A percentile compares a stretch with the other conserved stretches of the same genome.
These are phyloP conservation scores for Thermothelomyces thermophilus DNA, from an alignment of 2,329 filamentous ascomycete genomes.

Conservation along the genomic window DNA sequence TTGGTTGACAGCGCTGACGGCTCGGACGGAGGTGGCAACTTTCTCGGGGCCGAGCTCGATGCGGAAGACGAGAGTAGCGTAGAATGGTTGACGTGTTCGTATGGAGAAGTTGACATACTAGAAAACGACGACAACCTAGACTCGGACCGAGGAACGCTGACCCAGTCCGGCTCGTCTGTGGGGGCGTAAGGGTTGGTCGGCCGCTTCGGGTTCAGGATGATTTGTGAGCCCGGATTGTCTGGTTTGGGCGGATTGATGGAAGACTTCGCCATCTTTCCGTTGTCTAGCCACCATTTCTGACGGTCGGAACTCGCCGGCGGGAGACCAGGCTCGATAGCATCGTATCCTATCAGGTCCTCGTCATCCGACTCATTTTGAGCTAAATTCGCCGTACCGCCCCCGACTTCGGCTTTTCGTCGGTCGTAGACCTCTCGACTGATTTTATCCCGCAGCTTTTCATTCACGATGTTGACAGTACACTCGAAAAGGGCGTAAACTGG, in stretches of 20 bases:
- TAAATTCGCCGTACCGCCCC: conserved; percentile 52
- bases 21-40: conserved; percentile 47
- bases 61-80: conserved; percentile 39
- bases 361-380: conserved; percentile 58
- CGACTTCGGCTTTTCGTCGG: conserved; percentile 59
- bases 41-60: conserved; percentile 41
- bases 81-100: conserved; percentile 51
- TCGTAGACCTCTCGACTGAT: conserved; percentile 72
- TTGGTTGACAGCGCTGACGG: conserved; percentile 40
- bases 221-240: conserved; percentile 41
- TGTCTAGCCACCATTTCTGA: conserved; percentile 66
- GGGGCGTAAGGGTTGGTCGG: conserved; percentile 75
- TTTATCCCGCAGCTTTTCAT: conserved; percentile 64
- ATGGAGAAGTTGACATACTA: conserved; percentile 53
- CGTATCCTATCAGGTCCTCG: conserved; percentile 74
- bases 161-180: conserved; percentile 77
- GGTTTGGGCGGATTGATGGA: conserved; percentile 57
- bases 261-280: conserved; percentile 68
- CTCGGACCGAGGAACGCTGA: conserved; percentile 52
- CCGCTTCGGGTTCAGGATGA: conserved; percentile 65
- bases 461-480: conserved; percentile 72
- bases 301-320: conserved; percentile 61
- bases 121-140: conserved; percentile 49
- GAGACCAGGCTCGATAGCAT: conserved; percentile 72
- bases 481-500: conserved; percentile 88